Conservation (phyloP, 2,329 filamentous ascomycete species). For the Aspergillus unguis region DNA sequence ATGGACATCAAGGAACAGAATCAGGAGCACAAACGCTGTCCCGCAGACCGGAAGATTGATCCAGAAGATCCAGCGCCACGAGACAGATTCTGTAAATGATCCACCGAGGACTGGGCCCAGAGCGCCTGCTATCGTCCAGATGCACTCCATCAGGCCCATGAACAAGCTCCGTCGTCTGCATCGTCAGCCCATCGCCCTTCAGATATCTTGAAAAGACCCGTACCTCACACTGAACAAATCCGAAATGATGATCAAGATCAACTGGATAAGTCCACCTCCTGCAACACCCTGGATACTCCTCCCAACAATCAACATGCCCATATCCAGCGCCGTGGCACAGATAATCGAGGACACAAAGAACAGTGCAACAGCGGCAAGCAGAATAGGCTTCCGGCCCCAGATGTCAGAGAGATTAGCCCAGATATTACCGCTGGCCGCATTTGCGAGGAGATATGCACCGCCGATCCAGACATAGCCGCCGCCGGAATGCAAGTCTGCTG, state of each 20-base stretch:
- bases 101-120: conserved; percentile 55
- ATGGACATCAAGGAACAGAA: conserved; percentile 54
- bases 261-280: conserved; percentile 51
- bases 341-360: conserved; percentile 52
- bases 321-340: conserved; percentile 47
- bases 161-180: conserved; percentile 47
- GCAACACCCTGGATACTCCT: conserved; percentile 54
- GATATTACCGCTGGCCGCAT: conserved; percentile 64
- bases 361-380: conserved; percentile 47
- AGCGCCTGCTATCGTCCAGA: conserved; percentile 55
- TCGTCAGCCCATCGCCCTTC: not conserved
- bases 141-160: conserved; percentile 50
- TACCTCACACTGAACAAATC: conserved; percentile 54
- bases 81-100: conserved; percentile 41
- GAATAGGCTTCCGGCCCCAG: conserved; percentile 42
- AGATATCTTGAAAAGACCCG: not conserved
- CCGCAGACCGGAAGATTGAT: conserved; percentile 54
- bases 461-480: conserved; percentile 77
- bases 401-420: conserved; percentile 58
- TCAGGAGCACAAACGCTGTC: conserved; percentile 47
- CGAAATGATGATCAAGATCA: conserved; percentile 54
- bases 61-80: conserved; percentile 57
- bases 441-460: conserved; percentile 67
- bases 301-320: conserved; percentile 53
- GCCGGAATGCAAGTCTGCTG: conserved; percentile 60